Evolutionary conservation across 1,284 basidiomycete genomes (phyloP).

Genomic region (Boletus mariae): DNA sequence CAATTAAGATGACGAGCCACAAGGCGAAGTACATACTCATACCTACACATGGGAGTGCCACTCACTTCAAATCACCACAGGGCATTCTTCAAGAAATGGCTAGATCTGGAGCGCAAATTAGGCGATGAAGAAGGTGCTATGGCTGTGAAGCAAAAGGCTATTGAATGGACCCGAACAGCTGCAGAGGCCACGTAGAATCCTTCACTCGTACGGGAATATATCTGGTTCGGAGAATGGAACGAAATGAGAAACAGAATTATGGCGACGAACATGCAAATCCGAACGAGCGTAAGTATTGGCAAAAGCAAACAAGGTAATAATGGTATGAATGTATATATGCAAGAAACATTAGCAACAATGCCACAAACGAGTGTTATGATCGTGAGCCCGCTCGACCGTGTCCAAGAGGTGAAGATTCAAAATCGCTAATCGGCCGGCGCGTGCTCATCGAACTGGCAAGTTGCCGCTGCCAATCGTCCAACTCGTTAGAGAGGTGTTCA

Average conservation of each 20-base stretch:
- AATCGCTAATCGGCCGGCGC: slow-evolving; percentile 66
- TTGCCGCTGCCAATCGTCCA: slow-evolving; percentile 81
- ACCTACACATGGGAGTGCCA: neutral
- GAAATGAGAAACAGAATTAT: slow-evolving; percentile 18
- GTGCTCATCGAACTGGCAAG: slow-evolving; percentile 71
- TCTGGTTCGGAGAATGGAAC: slow-evolving; percentile 23
- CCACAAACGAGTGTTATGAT: slow-evolving; percentile 47
- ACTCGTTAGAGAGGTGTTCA: slow-evolving; percentile 69
- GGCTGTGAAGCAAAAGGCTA: slow-evolving; percentile 81
- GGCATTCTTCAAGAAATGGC: slow-evolving; percentile 97
- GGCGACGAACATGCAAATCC: slow-evolving; percentile 45
- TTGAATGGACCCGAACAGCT: slow-evolving; percentile 78
- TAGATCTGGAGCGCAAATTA: slow-evolving; percentile 81
- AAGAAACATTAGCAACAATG: slow-evolving; percentile 28
- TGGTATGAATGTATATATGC: slow-evolving; percentile 56
- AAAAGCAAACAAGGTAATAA: slow-evolving; percentile 36
- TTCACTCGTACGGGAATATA: slow-evolving; percentile 34
- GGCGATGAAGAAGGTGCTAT: slow-evolving; percentile 86
- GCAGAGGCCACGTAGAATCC: slow-evolving; percentile 35
- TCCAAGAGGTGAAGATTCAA: slow-evolving; percentile 51
- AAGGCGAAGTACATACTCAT: slow-evolving; percentile 76
- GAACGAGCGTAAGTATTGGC: slow-evolving; percentile 47
- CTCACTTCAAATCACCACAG: slow-evolving; percentile 36
- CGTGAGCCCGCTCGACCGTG: slow-evolving; percentile 63
- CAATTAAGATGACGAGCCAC: slow-evolving; percentile 87